Conservation (phyloP, 1,139 yeast species). For the Meyerozyma sp. region DNA sequence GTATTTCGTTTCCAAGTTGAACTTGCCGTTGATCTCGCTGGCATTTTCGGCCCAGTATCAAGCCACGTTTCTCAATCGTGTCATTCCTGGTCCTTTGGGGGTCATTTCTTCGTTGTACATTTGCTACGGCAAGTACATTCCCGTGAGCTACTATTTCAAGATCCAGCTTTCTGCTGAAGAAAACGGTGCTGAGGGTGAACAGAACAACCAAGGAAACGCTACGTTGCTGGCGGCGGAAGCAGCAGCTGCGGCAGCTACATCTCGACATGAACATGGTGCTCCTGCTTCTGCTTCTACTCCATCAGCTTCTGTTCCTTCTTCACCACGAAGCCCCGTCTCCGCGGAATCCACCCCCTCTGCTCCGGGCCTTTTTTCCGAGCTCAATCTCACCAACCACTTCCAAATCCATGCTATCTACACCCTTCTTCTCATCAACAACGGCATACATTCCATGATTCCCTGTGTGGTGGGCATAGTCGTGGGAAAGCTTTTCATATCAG, state of each 20-base stretch:
- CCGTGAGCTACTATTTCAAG: constrained; percentile 56
- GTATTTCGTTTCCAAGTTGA: constrained; percentile 14
- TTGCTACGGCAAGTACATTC: constrained; percentile 53
- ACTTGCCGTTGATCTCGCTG: constrained; percentile 1
- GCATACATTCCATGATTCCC: constrained; percentile 44
- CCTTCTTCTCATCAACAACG: constrained; percentile 51
- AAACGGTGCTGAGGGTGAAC: background rate
- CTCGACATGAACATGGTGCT: background rate
- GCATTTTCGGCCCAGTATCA: constrained; percentile 11
- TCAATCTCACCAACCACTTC: constrained; percentile 52
- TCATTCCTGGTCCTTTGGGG: constrained; percentile 60
- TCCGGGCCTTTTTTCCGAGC: constrained; percentile 11
- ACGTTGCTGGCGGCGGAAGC: background rate
- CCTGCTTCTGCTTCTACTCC: background rate
- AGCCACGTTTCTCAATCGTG: constrained; percentile 30
- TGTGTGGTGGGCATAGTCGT: constrained; percentile 52
- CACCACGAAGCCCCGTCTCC: background rate
- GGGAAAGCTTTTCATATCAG: constrained; percentile 52
- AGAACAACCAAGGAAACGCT: background rate
- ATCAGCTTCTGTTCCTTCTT: background rate
- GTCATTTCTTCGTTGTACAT: constrained; percentile 55
- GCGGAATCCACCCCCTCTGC: background rate
- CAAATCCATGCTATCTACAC: constrained; percentile 49
- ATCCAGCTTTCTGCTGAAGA: constrained; percentile 23
- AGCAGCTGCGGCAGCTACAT: too few species aligned